Percentiles rank a stretch among this genome's conserved stretches.
These are phyloP conservation scores for Meyerozyma sp. DNA, from an alignment of 1,139 yeast species.

Conservation along the genomic window DNA sequence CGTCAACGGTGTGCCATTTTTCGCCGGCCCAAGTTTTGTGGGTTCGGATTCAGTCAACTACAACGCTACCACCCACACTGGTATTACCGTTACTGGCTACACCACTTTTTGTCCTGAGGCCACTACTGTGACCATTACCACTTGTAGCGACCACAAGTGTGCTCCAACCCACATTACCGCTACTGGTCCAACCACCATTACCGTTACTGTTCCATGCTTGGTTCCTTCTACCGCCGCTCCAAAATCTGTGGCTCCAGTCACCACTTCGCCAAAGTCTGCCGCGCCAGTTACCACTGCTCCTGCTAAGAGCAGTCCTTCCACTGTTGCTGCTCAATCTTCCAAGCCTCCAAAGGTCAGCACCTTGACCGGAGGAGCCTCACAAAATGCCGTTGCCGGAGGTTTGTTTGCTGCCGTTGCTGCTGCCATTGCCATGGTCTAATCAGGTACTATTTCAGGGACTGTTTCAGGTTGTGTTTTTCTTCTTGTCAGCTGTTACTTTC, in stretches of 20 bases:
- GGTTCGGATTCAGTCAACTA: neutral
- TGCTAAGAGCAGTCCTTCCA: neutral
- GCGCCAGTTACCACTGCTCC: too few relatives aligned
- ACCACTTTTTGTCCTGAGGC: constrained; percentile 16
- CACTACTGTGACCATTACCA: constrained; percentile 13
- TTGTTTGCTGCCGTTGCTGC: constrained; percentile 17
- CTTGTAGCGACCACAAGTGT: constrained; percentile 10
- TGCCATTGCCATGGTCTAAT: constrained; percentile 11
- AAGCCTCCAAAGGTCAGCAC: constrained; percentile 1
- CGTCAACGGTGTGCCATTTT: neutral
- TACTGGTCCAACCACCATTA: constrained; percentile 11
- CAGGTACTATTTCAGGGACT: too few relatives aligned
- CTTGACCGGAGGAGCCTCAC: constrained; percentile 6
- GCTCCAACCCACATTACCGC: constrained; percentile 10
- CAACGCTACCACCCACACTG: constrained; percentile 1
- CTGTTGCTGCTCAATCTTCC: constrained; percentile 9
- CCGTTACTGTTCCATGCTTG: constrained; percentile 11
- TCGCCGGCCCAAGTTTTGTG: too few relatives aligned
- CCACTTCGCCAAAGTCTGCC: too few relatives aligned
- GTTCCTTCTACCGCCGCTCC: constrained; percentile 2
- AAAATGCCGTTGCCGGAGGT: constrained; percentile 11
- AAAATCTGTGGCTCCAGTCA: too few relatives aligned
- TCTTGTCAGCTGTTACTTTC: too few relatives aligned
- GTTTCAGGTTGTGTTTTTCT: too few relatives aligned
- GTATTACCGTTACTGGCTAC: constrained; percentile 13